Evolutionary conservation across 2,329 filamentous ascomycete species (phyloP), one percentile per base, ranked within the genome.

Genomic region (Onygenales sp.): DNA sequence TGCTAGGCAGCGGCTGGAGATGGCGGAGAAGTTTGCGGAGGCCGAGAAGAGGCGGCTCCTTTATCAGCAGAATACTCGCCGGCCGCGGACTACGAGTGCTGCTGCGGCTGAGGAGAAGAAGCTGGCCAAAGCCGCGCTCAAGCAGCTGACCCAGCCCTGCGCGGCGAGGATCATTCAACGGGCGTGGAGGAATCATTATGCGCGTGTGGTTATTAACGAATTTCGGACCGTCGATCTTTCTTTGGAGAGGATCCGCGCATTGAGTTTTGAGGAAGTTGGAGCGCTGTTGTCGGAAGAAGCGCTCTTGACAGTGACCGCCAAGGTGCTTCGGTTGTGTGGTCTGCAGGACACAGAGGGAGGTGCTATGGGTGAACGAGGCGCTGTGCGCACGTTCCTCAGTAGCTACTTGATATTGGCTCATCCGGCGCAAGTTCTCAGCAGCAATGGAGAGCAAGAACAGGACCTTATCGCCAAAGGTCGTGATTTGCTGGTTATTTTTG

Each of bases 1-100:
- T 66, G 73, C 75, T 51, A 75, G 79, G 50, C 73, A 80, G 55
- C 74, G 79, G 43, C 63, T 79, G 55, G 82, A 84, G 61, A 82
- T 85, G 78, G 78, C 81, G 43, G 81, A 84, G 70, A 81, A 81
- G 60, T 76, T 82, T 57, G 82, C 81, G 8, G 82, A 84, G 57
- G 81, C 80, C 2, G 81, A 84, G 62, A 79, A 75, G 62, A 73
- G 82, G 57, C 72, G 82, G 46, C 66, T 68, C 5, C 62, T 74
- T 39, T 75, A 76, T 57, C 73, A 75, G 60, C 72, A 75, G 59
- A 72, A 63, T 45, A 65, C 71, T 53, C 74, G 78, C 50, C 73
- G 79, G 52, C 72, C 75, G 31, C 72, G 79, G 53, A 79, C 77
- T 13, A 71, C 73, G 53, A 80, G 77, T 56, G 66, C 78, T 61